These are phyloP conservation scores for Wickerhamiella musiphila DNA, from an alignment of 805 yeast genomes.

Conservation along the genomic window DNA sequence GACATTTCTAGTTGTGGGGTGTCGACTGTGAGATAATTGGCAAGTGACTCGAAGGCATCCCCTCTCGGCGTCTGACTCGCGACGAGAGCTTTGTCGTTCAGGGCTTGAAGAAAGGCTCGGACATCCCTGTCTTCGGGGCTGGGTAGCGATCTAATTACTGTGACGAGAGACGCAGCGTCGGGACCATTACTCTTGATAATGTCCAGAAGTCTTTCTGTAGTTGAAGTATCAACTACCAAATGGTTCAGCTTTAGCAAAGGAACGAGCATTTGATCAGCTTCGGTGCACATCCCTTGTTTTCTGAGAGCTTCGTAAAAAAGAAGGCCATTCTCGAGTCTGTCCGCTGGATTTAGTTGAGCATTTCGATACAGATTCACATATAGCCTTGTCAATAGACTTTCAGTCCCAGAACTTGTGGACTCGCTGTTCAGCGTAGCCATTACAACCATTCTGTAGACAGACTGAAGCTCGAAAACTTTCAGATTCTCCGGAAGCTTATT, in stretches of 20 bases:
- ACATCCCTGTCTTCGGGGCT: constrained; percentile 2
- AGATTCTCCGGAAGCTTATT: constrained; percentile 2
- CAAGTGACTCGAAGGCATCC: constrained; percentile 5
- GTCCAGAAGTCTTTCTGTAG: constrained; percentile 5
- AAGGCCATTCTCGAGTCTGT: constrained; percentile 12
- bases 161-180: constrained; percentile 3
- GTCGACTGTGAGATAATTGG: constrained; percentile 4
- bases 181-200: constrained; percentile 2
- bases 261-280: constrained; percentile 11
- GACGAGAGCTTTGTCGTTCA: constrained; percentile 1
- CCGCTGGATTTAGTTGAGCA: constrained; percentile 3
- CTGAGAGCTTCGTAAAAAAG: constrained; percentile 13
- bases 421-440: no score
- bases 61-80: neutral
- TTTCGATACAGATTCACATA: constrained; percentile 13
- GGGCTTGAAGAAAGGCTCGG: constrained; percentile 1
- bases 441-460: constrained; percentile 10
- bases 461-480: constrained; percentile 5
- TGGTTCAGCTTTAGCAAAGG: constrained; percentile 8
- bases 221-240: no score
- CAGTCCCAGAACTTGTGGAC: constrained; percentile 2
- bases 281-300: constrained; percentile 7
- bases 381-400: constrained; percentile 9
- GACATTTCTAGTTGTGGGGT: constrained; percentile 9
- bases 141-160: constrained; percentile 2